Evolutionary conservation across 371 early-diverging fungal genomes (phyloP).

Genomic region (Cokeromyces recurvatus): DNA sequence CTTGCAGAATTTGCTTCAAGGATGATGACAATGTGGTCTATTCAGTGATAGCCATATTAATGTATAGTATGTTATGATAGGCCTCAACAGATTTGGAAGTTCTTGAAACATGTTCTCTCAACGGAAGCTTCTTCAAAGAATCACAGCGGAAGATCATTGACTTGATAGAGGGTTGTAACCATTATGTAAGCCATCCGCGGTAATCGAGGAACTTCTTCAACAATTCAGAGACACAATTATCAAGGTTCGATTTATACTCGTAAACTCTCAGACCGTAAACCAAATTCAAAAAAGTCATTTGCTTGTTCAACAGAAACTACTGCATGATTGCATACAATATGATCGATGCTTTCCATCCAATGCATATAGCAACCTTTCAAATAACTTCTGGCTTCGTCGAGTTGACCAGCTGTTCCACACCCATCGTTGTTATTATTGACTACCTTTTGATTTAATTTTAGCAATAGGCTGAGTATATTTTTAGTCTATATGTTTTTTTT

Average conservation of each 20-base stretch:
- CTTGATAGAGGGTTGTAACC: not conserved
- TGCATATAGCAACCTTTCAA: too few relatives aligned
- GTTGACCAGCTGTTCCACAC: too few relatives aligned
- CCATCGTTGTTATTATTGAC: too few relatives aligned
- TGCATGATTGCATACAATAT: not conserved
- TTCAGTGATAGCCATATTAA: not conserved
- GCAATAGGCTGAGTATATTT: not conserved
- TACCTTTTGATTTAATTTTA: too few relatives aligned
- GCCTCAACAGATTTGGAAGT: not conserved
- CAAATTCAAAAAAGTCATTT: slow-evolving; percentile 1
- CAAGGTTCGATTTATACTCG: slow-evolving; percentile 1
- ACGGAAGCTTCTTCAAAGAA: not conserved
- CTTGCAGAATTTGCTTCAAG: too few relatives aligned
- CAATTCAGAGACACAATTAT: not conserved
- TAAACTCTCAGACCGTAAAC: slow-evolving; percentile 1
- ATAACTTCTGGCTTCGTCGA: too few relatives aligned
- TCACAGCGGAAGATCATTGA: slow-evolving; percentile 2
- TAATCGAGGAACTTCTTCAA: not conserved
- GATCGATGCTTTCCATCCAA: too few relatives aligned
- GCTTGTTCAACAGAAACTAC: not conserved
- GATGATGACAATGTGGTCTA: too few relatives aligned
- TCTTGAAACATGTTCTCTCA: too few relatives aligned
- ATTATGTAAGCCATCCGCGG: too few relatives aligned
- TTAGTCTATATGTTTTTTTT: not conserved
- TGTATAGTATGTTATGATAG: slow-evolving; percentile 1